Conservation (phyloP, 2,329 filamentous ascomycete genomes). For the Phialophora verrucosa region DNA sequence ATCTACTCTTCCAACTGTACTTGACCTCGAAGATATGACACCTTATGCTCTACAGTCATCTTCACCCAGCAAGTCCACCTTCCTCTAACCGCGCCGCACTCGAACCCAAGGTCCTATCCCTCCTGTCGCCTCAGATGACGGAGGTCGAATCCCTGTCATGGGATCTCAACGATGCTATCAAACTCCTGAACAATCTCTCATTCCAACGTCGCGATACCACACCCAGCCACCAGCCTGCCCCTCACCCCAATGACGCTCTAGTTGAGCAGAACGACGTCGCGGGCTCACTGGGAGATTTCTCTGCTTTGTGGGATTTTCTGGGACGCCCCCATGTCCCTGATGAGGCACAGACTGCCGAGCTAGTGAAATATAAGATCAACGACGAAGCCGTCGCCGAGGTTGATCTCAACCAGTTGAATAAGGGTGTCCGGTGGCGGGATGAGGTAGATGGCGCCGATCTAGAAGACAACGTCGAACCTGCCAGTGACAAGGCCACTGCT, state of each 20-base stretch:
- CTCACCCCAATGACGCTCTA: constrained; percentile 3
- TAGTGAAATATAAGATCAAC: constrained; percentile 34
- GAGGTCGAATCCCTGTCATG: constrained; percentile 41
- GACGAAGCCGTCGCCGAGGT: constrained; percentile 30
- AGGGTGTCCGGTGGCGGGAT: constrained; percentile 44
- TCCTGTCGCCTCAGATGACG: constrained; percentile 18
- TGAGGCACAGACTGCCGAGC: constrained; percentile 17
- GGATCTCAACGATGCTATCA: constrained; percentile 55
- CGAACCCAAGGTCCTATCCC: neutral
- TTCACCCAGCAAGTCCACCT: constrained; percentile 20
- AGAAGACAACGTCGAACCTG: constrained; percentile 40
- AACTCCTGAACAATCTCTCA: constrained; percentile 47
- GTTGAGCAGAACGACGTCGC: constrained; percentile 27
- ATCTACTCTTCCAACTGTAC: neutral
- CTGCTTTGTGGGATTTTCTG: constrained; percentile 50
- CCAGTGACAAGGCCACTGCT: constrained; percentile 23
- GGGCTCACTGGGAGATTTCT: constrained; percentile 52
- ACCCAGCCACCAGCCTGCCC: neutral
- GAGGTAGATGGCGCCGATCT: constrained; percentile 42
- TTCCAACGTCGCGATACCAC: constrained; percentile 9
- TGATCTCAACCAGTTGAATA: constrained; percentile 35
- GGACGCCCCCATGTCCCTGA: constrained; percentile 21
- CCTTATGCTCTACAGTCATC: constrained; percentile 11
- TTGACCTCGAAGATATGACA: constrained; percentile 21
- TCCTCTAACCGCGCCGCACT: constrained; percentile 29